Evolutionary conservation across 768 basidiomycete genomes (phyloP), one percentile per base, ranked within the genome.

Genomic region (Leucocoprinus birnbaumii): DNA sequence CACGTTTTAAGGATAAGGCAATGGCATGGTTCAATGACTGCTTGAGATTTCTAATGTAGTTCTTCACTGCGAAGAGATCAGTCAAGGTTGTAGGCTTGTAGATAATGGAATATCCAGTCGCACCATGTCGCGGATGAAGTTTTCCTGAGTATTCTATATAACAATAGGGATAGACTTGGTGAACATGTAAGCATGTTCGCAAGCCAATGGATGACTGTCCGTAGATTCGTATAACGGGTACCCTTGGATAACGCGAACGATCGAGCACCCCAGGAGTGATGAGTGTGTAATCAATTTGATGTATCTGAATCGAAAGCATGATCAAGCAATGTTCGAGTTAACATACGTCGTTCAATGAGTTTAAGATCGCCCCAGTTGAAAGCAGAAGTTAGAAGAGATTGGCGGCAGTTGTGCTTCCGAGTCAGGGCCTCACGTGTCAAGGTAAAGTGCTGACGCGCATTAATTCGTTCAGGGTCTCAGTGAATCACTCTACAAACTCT

Each of bases 121-220:
- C 61, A 90, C 92, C 89, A 59, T 80, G 67, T 24, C 74, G 76
- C 0, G 85, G 84, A 43, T 80, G 78, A 65, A 95, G 68, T 26
- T 78, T 78, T 1, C 84, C 89, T 19, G 68, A 62, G 72, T 96
- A 99, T 61, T 93, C 88, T 44, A 96, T 79, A 67, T 83, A 96
- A 68, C 95, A 86, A 70, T 99, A 99, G 0, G 96, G 95, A 70
- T 89, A 96, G 26, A 89, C 89, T 74, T 94, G 92, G 67, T 97
- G 95, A 38, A 98, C 74, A 73, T 97, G 88, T 13, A 95, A 79
- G 65, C 94, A 95, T 18, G 92, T 82, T 64, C 85, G 88, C 67
- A 84, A 75, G 13, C 92, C 90, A 2, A 71, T 66, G 3, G 91
- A 89, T 1, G 93, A 91, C 11, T 84, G 72, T 13, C 96, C 97